These are phyloP conservation scores for Arthrobotrys conoides DNA, from an alignment of 2,329 filamentous ascomycete genomes.

Conservation along the genomic window DNA sequence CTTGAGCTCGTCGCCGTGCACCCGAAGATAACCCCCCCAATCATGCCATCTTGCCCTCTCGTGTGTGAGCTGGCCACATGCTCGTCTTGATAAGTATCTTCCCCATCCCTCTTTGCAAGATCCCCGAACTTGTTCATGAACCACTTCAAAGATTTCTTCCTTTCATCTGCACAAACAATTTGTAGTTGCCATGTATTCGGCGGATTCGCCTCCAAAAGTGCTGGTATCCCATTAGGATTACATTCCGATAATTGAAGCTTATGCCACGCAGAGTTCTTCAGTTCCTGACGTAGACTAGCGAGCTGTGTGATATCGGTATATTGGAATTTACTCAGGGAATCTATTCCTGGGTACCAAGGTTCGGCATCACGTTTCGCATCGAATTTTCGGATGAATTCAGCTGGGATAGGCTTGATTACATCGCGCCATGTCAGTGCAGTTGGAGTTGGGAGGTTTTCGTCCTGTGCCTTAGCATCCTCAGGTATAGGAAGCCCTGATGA, in stretches of 20 bases:
- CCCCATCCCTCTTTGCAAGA: slow-evolving; percentile 38
- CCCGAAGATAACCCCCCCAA: slow-evolving; percentile 55
- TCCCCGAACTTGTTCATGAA: slow-evolving; percentile 57
- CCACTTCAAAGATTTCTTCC: slow-evolving; percentile 45
- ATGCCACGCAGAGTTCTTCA: slow-evolving; percentile 47
- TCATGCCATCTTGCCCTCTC: slow-evolving; percentile 42
- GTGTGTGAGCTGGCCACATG: slow-evolving; percentile 54
- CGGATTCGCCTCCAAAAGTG: slow-evolving; percentile 28
- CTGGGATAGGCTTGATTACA: slow-evolving; percentile 35
- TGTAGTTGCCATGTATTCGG: slow-evolving; percentile 56
- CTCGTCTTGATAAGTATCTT: slow-evolving; percentile 47
- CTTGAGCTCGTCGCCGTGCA: slow-evolving; percentile 36
- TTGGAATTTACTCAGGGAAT: slow-evolving; percentile 47
- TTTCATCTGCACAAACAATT: slow-evolving; percentile 52
- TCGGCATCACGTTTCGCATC: slow-evolving; percentile 33
- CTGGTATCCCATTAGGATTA: slow-evolving; percentile 44
- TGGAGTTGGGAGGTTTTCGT: slow-evolving; percentile 22
- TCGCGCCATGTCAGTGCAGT: slow-evolving; percentile 40
- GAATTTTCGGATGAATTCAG: slow-evolving; percentile 52
- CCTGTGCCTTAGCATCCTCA: slow-evolving; percentile 30
- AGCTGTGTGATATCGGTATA: slow-evolving; percentile 45
- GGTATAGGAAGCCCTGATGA: slow-evolving; percentile 48
- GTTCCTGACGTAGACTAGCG: slow-evolving; percentile 35
- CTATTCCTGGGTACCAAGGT: slow-evolving; percentile 57
- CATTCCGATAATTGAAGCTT: slow-evolving; percentile 44